Evolutionary conservation across 2,329 filamentous ascomycete species (phyloP).

Genomic region (Fusarium falciforme): DNA sequence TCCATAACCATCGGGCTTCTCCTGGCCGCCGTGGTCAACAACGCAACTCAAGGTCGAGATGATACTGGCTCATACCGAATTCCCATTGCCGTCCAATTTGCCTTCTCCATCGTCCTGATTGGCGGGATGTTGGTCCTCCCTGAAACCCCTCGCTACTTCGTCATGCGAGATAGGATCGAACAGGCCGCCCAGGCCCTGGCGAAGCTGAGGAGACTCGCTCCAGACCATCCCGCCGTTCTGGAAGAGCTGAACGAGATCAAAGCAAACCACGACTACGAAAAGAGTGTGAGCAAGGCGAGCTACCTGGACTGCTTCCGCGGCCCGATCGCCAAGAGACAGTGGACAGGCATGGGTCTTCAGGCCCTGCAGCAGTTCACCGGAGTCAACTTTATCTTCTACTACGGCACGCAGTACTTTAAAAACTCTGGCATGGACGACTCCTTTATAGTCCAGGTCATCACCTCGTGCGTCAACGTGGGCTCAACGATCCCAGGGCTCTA

Average conservation of each 20-base stretch:
- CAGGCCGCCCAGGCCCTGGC: slow-evolving; percentile 57
- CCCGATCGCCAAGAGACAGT: not conserved
- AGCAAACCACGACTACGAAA: slow-evolving; percentile 72
- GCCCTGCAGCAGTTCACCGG: slow-evolving; percentile 54
- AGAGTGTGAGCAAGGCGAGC: not conserved
- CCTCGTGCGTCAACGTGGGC: slow-evolving; percentile 48
- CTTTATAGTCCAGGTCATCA: slow-evolving; percentile 50
- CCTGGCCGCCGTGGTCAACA: slow-evolving; percentile 72
- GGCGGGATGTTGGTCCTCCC: slow-evolving; percentile 73
- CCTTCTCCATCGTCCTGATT: slow-evolving; percentile 74
- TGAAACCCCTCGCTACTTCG: slow-evolving; percentile 76
- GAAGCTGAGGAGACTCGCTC: slow-evolving; percentile 68
- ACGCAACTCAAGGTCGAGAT: slow-evolving; percentile 64
- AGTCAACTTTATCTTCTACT: slow-evolving; percentile 54
- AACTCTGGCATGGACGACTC: slow-evolving; percentile 47
- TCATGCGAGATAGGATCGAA: slow-evolving; percentile 62
- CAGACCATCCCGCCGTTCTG: slow-evolving; percentile 65
- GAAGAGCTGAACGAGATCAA: slow-evolving; percentile 73
- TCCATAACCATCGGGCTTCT: slow-evolving; percentile 76
- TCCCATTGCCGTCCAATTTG: slow-evolving; percentile 71
- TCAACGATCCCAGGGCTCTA: slow-evolving; percentile 49
- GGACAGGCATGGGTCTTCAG: slow-evolving; percentile 69
- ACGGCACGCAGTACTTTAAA: slow-evolving; percentile 50
- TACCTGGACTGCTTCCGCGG: not conserved
- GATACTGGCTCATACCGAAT: slow-evolving; percentile 71